Evolutionary conservation across 768 basidiomycete genomes (phyloP).

Genomic region (Kwoniella sp.): DNA sequence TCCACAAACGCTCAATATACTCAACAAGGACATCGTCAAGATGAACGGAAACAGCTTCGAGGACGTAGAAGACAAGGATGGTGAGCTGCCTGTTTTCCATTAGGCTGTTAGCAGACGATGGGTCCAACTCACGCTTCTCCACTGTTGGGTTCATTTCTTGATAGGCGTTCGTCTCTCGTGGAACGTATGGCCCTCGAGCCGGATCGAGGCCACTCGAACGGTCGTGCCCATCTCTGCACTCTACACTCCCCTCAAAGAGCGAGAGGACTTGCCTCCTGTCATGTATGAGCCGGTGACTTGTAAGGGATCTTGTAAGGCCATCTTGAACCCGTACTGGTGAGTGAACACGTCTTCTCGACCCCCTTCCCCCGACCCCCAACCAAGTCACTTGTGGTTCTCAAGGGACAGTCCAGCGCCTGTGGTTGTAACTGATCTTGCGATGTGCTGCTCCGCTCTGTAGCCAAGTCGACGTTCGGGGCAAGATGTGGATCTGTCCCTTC

Average conservation of each 20-base stretch:
- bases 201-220: conserved; percentile 95
- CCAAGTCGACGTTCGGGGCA: conserved; percentile 97
- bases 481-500: conserved; percentile 99
- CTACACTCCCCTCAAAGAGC: conserved; percentile 90
- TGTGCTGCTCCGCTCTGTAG: no score
- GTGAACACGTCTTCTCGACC: conserved; percentile 50
- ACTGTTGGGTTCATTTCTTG: no score
- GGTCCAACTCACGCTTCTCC: no score
- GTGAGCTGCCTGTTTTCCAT: no score
- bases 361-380: no score
- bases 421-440: no score
- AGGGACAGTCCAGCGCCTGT: no score
- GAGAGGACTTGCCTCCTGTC: conserved; percentile 92
- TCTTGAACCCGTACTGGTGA: conserved; percentile 96
- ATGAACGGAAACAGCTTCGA: conserved; percentile 69
- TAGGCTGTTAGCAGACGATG: no score
- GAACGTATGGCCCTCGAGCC: conserved; percentile 98
- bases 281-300: conserved; percentile 98
- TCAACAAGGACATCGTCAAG: conserved; percentile 7
- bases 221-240: conserved; percentile 98
- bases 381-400: no score
- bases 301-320: conserved; percentile 95
- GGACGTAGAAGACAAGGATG: conserved; percentile 96
- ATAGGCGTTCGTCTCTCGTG: conserved; percentile 90
- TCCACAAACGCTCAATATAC: not conserved